Conservation (phyloP, 495 filamentous ascomycete species). For the Bryoglossum gracile region DNA sequence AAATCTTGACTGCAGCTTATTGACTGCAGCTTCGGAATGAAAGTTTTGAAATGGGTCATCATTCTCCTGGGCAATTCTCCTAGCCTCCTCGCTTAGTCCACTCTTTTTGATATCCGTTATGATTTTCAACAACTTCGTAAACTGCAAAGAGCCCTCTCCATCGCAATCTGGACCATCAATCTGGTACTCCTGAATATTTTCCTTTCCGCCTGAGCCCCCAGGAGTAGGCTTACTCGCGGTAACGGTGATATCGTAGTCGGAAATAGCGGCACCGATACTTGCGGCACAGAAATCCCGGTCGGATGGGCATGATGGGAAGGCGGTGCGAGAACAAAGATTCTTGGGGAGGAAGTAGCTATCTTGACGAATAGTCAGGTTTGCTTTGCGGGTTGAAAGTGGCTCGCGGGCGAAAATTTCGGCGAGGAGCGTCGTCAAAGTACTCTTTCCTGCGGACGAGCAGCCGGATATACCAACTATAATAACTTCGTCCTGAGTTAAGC, state of each 20-base stretch:
- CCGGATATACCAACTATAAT: slow-evolving; percentile 5
- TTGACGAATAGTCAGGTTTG: slow-evolving; percentile 12
- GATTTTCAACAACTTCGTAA: slow-evolving; percentile 3
- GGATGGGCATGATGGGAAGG: neutral
- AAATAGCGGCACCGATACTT: neutral
- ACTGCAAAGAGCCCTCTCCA: slow-evolving; percentile 6
- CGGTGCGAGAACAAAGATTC: neutral
- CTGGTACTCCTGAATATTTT: neutral
- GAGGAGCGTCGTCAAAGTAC: slow-evolving; percentile 13
- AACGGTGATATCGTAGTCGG: neutral
- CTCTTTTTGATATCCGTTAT: neutral
- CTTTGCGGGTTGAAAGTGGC: neutral
- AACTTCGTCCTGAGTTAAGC: neutral
- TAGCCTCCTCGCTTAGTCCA: neutral
- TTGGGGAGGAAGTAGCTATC: slow-evolving; percentile 17
- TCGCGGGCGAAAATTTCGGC: slow-evolving; percentile 2
- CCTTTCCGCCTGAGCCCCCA: too few relatives aligned
- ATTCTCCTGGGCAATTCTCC: neutral
- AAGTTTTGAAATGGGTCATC: too few relatives aligned
- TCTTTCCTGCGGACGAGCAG: slow-evolving; percentile 14
- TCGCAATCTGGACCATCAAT: neutral
- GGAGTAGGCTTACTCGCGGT: too few relatives aligned
- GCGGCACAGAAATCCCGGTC: neutral
- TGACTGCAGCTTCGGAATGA: too few relatives aligned
- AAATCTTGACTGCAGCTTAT: too few relatives aligned